Evolutionary conservation across 164 flowering plant genomes (phyloP), one percentile per base, ranked within the genome.

Genomic region (Tetracentron sinense): DNA sequence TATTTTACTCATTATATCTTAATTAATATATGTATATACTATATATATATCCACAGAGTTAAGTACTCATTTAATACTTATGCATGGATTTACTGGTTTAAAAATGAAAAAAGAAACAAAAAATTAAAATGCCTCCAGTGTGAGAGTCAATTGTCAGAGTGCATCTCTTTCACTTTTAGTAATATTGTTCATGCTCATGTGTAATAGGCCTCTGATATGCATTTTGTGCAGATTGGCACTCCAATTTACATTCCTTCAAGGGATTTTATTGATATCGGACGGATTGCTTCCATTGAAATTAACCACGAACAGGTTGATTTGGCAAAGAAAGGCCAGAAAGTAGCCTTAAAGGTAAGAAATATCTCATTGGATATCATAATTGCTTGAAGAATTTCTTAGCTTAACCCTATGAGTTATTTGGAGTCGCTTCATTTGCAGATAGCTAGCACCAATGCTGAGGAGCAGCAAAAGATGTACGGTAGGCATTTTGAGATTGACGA

Each of bases 311-410:
- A 95, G 25, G 89, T 94, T 68, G 95, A 94, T 69, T 19, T 30
- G 48, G 99, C 97, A 23, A 94, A 85, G 83, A 94, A 94, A 74
- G 97, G 97, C 58, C 87, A 80, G 67, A 83, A 80, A 74, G 96
- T 91, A 21, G 97, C 99, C 61, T 83, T 94, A 56, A 91, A 94
- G 99, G 97, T 94, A 85, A 68, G n/a, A n/a, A n/a, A n/a, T 33
- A 23, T 20, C 19, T 4, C 38, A 51, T 23, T 7, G 29, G 44
- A 27, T 5, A 0, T 30, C n/a, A 23, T 4, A 54, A n/a, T 8
- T 38, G 19, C 54, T 28, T 27, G 7, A 23, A 23, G 47, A 17
- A 46, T 14, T 46, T 66, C 6, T 58, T 1, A n/a, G 21, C 15
- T 15, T 28, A 16, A 15, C 53, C 42, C 25, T 22, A 49, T n/a